phyloP scores from a whole-genome alignment of 306 rosid species.

The Vachellia collinsii region DNA sequence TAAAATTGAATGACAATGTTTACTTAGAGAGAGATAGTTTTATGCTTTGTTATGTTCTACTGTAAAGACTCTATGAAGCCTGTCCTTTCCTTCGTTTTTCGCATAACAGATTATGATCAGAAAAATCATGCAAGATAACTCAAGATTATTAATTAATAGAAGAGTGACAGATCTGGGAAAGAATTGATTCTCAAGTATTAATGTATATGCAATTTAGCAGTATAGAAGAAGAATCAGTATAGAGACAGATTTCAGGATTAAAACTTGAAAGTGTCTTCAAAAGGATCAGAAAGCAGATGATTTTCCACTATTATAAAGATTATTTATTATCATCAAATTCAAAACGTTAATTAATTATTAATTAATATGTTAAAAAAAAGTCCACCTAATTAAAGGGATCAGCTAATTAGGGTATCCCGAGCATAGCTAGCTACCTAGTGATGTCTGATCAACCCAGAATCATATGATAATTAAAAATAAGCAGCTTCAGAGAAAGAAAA shows the following conservation, averaged over 20 bases:
- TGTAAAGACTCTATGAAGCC: too few relatives aligned
- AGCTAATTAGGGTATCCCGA: background rate
- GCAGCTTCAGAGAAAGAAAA: background rate
- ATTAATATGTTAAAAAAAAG: background rate
- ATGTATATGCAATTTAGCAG: background rate
- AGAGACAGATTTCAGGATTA: background rate
- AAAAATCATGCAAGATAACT: background rate
- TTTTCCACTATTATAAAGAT: background rate
- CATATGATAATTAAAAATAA: background rate
- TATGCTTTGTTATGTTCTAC: background rate
- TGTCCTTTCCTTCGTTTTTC: too few relatives aligned
- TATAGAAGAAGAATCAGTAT: background rate
- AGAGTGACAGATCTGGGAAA: constrained; percentile 18
- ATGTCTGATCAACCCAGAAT: background rate
- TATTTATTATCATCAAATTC: background rate
- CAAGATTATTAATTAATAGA: background rate
- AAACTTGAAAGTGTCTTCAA: constrained; percentile 1
- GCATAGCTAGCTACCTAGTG: background rate
- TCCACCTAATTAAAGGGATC: background rate
- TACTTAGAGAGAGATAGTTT: background rate
- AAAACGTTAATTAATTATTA: background rate
- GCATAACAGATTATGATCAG: background rate
- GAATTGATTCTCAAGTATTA: background rate
- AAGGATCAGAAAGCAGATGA: background rate
- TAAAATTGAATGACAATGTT: background rate